phyloP scores from a whole-genome alignment of 1,284 basidiomycete species.

The Peniophora sp. region DNA sequence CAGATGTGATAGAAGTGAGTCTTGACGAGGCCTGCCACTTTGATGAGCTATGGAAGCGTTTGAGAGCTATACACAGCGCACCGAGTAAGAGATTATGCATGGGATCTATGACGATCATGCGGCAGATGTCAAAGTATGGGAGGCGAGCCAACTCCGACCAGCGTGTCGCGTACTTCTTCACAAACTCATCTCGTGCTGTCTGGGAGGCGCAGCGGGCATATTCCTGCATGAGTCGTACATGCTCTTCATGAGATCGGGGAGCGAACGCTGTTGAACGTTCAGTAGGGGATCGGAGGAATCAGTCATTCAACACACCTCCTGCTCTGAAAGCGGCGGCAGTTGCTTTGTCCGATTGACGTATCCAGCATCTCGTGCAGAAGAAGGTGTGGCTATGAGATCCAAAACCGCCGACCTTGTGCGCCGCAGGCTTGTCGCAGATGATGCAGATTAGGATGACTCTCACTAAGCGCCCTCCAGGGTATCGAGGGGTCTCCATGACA shows the following conservation, averaged over 20 bases:
- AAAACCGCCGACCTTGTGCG: conserved; percentile 27
- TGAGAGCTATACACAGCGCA: conserved; percentile 1
- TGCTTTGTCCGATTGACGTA: conserved; percentile 14
- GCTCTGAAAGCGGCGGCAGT: conserved; percentile 8
- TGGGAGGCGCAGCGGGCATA: background rate
- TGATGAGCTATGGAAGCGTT: background rate
- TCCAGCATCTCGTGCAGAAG: conserved; percentile 27
- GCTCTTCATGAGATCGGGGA: background rate
- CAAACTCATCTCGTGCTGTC: conserved; percentile 11
- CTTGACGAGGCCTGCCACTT: conserved; percentile 20
- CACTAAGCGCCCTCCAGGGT: conserved; percentile 19
- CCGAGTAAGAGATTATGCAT: conserved; percentile 24
- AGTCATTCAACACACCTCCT: conserved; percentile 7
- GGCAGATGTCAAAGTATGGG: conserved; percentile 20
- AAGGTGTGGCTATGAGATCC: conserved; percentile 22
- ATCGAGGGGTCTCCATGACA: conserved; percentile 10
- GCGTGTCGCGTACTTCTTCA: conserved; percentile 12
- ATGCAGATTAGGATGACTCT: conserved; percentile 23
- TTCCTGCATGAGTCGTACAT: background rate
- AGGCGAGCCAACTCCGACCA: conserved; percentile 17
- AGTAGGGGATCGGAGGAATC: background rate
- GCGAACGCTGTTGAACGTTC: background rate
- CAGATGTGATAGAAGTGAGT: conserved; percentile 25
- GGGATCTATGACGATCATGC: conserved; percentile 20
- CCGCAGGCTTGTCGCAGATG: conserved; percentile 29